Base-by-base conservation (phyloP, 768 basidiomycete genomes). In the Mycena rebaudengoi region DNA sequence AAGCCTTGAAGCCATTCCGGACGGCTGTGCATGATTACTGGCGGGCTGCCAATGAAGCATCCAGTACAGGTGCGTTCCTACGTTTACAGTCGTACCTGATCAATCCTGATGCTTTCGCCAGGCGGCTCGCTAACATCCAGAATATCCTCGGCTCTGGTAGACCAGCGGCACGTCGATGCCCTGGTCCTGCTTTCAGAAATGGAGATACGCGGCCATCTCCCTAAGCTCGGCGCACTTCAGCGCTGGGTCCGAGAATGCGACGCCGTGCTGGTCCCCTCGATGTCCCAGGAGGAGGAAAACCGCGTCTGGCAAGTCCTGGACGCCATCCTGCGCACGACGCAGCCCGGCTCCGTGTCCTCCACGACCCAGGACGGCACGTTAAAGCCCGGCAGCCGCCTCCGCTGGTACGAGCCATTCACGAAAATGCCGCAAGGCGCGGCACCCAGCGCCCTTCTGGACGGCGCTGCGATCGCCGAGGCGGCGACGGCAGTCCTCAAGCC, bases 201-300 rank as follows among this genome's bases (percentile, higher is more conserved):
- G 77, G 80, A 79, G 45, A 79, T 83, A 23, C 79, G 83, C 7
- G 71, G 74, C 12, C 77, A 83, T 7, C 70, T 80, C 7, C 83
- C 84, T 6, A 85, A 85, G 62, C 80, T 87, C 13, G 85, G 85
- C 4, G 80, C 84, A 2, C 72, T 87, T 7, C 85, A 86, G 66
- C 77, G 86, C 12, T 87, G 86, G 86, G 84, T 86, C 5, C 71
- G 86, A 33, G 86, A 87, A 65, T 85, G 84, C 69, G 86, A 87
- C 71, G 86, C 85, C 2, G 84, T 84, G 3, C 72, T 78, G 14
- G 76, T 73, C n/a, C 76, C 74, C 1, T 74, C 77, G 33, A 82
- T 81, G 67, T 69, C 73, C 50, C 71, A 73, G 50, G 71, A 75
- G 60, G 79, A 82, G 32, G 79, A 85, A 64, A 76, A 76, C 45